Percentiles rank a stretch among this genome's conserved stretches.
Conservation (phyloP, 164 flowering plant species). For the Brasenia schreberi region DNA sequence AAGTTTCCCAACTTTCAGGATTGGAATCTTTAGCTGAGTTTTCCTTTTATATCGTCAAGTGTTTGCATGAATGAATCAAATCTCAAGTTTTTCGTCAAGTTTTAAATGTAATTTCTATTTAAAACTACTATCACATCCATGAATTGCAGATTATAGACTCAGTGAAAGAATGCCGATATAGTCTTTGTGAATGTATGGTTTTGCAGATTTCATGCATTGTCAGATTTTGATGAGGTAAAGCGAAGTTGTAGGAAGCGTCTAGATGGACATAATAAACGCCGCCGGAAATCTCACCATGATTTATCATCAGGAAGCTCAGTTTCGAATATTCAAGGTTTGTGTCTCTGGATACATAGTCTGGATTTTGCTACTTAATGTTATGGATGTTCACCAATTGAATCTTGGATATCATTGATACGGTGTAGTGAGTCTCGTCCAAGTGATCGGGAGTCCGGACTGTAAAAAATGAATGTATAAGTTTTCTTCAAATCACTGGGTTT, state of each 20-base stretch:
- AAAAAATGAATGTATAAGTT: neutral
- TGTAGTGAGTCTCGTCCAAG: neutral
- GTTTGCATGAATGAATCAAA: neutral
- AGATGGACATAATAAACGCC: constrained; percentile 68
- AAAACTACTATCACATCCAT: neutral
- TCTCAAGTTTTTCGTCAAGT: neutral
- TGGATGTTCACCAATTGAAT: neutral
- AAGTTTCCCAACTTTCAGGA: too few species aligned
- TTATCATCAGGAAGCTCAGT: constrained; percentile 28
- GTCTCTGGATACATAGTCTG: neutral
- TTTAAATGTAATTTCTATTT: neutral
- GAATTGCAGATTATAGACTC: neutral
- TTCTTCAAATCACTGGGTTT: neutral
- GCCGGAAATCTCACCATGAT: constrained; percentile 73
- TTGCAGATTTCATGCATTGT: constrained; percentile 58
- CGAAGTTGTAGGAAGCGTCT: constrained; percentile 81
- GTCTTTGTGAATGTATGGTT: constrained; percentile 1
- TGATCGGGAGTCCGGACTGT: neutral
- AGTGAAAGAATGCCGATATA: neutral
- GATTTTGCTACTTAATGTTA: neutral
- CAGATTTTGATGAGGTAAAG: constrained; percentile 68
- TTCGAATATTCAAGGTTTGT: constrained; percentile 41
- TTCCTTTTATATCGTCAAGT: neutral
- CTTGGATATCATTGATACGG: neutral
- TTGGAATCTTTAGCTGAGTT: too few species aligned